Percentiles rank a stretch among this genome's conserved stretches.
phyloP scores from a whole-genome alignment of 2,329 filamentous ascomycete species.

The Paracamarosporium sp. region DNA sequence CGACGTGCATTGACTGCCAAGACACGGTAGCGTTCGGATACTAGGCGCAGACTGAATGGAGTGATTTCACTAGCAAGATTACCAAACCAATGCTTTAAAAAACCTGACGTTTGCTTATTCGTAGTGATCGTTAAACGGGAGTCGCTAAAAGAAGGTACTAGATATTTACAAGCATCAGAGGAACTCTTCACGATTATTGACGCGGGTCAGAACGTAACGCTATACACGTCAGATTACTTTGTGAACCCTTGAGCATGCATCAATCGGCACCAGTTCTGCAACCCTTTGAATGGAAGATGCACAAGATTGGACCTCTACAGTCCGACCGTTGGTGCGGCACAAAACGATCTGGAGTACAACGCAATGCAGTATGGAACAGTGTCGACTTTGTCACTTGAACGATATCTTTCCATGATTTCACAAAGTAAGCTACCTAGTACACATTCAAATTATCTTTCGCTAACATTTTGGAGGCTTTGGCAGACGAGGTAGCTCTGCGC shows the following conservation, averaged over 20 bases:
- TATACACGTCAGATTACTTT: constrained; percentile 9
- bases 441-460: not conserved
- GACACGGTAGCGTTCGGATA: too few species aligned
- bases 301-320: constrained; percentile 1
- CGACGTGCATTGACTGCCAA: too few species aligned
- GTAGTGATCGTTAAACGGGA: too few species aligned
- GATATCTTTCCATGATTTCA: constrained; percentile 6
- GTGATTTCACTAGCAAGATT: too few species aligned
- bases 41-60: too few species aligned
- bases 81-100: too few species aligned
- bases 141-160: too few species aligned
- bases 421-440: not conserved
- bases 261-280: constrained; percentile 17
- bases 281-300: constrained; percentile 8
- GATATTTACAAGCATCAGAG: constrained; percentile 7
- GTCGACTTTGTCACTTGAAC: constrained; percentile 5
- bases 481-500: constrained; percentile 10
- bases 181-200: not conserved
- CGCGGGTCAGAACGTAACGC: constrained; percentile 8
- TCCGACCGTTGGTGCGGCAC: not conserved
- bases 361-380: constrained; percentile 9
- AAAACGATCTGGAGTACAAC: constrained; percentile 7
- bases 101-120: too few species aligned
- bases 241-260: constrained; percentile 14
- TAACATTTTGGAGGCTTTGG: constrained; percentile 8